Percentiles rank a stretch among this genome's conserved stretches.
Conservation (phyloP, 495 filamentous ascomycete species). For the Hyaloscypha bicolor region DNA sequence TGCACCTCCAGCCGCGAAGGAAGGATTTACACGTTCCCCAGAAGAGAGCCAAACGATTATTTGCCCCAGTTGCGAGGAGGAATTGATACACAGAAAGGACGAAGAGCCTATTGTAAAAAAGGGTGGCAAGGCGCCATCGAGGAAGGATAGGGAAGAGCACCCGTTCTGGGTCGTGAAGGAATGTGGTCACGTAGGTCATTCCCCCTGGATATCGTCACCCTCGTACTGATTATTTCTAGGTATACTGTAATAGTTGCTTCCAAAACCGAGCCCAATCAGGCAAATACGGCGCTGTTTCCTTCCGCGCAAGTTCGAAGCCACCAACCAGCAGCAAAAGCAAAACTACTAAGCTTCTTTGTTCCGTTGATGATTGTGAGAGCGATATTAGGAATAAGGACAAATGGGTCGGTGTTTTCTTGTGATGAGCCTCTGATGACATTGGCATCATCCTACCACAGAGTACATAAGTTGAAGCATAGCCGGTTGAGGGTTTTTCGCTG, state of each 20-base stretch:
- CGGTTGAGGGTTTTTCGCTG: slow-evolving; percentile 8
- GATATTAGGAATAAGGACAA: slow-evolving; percentile 34
- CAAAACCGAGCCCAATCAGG: slow-evolving; percentile 49
- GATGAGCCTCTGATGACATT: background rate
- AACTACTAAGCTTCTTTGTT: slow-evolving; percentile 38
- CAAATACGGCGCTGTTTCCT: slow-evolving; percentile 39
- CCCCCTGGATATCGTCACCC: background rate
- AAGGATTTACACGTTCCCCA: slow-evolving; percentile 67
- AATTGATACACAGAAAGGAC: slow-evolving; percentile 57
- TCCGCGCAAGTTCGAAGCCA: slow-evolving; percentile 38
- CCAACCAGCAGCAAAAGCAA: slow-evolving; percentile 4
- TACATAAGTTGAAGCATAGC: slow-evolving; percentile 26
- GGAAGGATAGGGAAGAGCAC: slow-evolving; percentile 44
- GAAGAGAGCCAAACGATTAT: slow-evolving; percentile 64
- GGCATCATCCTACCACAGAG: background rate
- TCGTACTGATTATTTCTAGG: slow-evolving; percentile 44
- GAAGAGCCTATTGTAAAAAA: slow-evolving; percentile 40
- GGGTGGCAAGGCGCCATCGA: slow-evolving; percentile 24
- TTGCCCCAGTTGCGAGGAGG: slow-evolving; percentile 72
- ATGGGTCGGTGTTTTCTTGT: slow-evolving; percentile 36
- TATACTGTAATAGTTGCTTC: slow-evolving; percentile 72
- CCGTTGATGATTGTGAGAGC: slow-evolving; percentile 49
- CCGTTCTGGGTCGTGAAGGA: slow-evolving; percentile 73
- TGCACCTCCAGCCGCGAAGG: slow-evolving; percentile 55
- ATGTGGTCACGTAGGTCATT: slow-evolving; percentile 74